A percentile compares a stretch with the other conserved stretches of the same genome.
These are phyloP conservation scores for Plectosphaerella cucumerina DNA, from an alignment of 2,329 filamentous ascomycete species.

Conservation along the genomic window DNA sequence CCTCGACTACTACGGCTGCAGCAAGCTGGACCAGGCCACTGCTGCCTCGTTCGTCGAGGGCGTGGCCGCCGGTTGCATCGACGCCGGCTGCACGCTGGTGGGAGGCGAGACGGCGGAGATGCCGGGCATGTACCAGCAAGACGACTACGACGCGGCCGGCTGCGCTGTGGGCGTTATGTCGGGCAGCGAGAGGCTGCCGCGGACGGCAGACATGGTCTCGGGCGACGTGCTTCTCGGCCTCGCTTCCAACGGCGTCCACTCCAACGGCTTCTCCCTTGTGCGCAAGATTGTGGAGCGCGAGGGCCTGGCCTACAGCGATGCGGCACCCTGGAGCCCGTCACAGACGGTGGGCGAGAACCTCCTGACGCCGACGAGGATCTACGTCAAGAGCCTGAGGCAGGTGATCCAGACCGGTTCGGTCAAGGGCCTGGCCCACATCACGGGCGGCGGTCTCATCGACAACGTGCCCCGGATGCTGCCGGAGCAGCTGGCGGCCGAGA, in stretches of 20 bases:
- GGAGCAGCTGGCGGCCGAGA: conserved; percentile 68
- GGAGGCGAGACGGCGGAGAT: conserved; percentile 98
- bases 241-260: conserved; percentile 83
- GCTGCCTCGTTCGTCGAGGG: conserved; percentile 87
- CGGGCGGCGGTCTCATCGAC: conserved; percentile 86
- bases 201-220: conserved; percentile 67
- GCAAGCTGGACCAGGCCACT: conserved; percentile 72
- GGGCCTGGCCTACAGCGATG: conserved; percentile 65
- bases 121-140: conserved; percentile 86
- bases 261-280: conserved; percentile 96
- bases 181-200: conserved; percentile 66
- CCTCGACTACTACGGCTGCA: conserved; percentile 96
- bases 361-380: conserved; percentile 87
- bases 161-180: conserved; percentile 82
- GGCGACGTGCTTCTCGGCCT: conserved; percentile 87
- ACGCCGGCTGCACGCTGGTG: conserved; percentile 85
- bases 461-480: conserved; percentile 96
- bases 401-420: conserved; percentile 60
- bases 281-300: conserved; percentile 78
- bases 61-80: conserved; percentile 80
- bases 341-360: conserved; percentile 69
- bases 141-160: conserved; percentile 91
- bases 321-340: conserved; percentile 69
- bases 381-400: conserved; percentile 76
- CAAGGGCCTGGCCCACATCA: conserved; percentile 96